phyloP scores from a whole-genome alignment of 768 basidiomycete species.

The Boletus subparvulus region DNA sequence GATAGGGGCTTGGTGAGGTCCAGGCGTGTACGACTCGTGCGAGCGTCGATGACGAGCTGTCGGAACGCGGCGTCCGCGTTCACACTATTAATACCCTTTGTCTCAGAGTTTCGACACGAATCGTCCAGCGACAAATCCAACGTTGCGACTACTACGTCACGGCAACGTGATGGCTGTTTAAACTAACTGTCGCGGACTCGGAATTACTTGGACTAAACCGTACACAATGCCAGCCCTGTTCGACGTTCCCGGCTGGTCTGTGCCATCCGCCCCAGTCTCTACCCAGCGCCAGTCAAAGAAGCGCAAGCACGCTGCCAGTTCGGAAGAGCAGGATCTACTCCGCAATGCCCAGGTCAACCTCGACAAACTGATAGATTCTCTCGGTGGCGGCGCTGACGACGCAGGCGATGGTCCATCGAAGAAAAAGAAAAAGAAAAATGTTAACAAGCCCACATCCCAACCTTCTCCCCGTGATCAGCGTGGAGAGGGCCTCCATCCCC shows the following conservation, averaged over 20 bases:
- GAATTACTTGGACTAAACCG: conserved; percentile 2
- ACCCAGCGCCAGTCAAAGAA: conserved; percentile 37
- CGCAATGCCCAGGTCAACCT: conserved; percentile 49
- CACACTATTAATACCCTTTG: conserved; percentile 1
- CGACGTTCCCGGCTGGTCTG: conserved; percentile 69
- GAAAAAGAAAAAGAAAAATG: conserved; percentile 19
- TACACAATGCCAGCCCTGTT: conserved; percentile 43
- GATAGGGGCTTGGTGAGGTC: background rate
- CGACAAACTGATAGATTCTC: conserved; percentile 57
- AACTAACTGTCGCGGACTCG: background rate
- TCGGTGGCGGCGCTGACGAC: conserved; percentile 33
- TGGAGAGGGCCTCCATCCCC: background rate
- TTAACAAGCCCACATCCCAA: background rate
- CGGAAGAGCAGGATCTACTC: conserved; percentile 38
- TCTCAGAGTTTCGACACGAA: too few relatives aligned
- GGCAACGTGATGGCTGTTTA: too few relatives aligned
- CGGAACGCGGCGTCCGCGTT: conserved; percentile 21
- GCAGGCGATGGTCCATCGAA: conserved; percentile 20
- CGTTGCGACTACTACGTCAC: too few relatives aligned
- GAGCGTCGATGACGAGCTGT: background rate
- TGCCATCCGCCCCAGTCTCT: conserved; percentile 43
- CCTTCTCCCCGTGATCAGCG: conserved; percentile 9
- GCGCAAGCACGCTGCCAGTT: conserved; percentile 52
- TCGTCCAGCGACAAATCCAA: too few relatives aligned
- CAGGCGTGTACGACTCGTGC: conserved; percentile 19